Evolutionary conservation across 495 filamentous ascomycete genomes (phyloP).

Genomic region (Copromyces sp.): DNA sequence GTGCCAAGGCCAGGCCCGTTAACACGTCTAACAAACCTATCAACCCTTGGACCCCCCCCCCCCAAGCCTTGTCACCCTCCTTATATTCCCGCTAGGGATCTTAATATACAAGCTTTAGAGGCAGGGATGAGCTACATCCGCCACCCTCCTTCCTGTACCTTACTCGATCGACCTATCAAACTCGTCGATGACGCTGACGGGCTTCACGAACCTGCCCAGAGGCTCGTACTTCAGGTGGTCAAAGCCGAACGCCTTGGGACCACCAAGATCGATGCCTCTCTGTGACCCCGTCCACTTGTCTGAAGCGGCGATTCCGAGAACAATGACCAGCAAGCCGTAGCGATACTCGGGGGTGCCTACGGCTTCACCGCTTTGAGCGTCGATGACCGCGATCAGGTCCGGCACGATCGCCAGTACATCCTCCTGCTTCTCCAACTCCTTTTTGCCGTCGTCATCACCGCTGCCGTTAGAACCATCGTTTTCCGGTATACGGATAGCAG

Average conservation of each 20-base stretch:
- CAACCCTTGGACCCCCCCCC: too few species aligned
- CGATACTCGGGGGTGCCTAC: conserved; percentile 53
- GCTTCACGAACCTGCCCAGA: conserved; percentile 38
- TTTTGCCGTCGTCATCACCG: not conserved
- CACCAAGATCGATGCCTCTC: conserved; percentile 41
- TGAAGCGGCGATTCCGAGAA: conserved; percentile 47
- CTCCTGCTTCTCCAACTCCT: conserved; percentile 24
- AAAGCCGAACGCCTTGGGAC: conserved; percentile 42
- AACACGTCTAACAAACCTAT: too few species aligned
- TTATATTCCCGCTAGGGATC: too few species aligned
- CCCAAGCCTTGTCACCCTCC: too few species aligned
- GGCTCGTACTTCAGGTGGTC: conserved; percentile 39
- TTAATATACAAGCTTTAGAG: not conserved
- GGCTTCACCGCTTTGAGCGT: conserved; percentile 48
- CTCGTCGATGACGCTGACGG: conserved; percentile 44
- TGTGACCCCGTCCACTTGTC: conserved; percentile 44
- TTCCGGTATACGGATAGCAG: conserved; percentile 31
- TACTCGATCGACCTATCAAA: conserved; percentile 15
- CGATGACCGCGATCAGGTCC: conserved; percentile 51
- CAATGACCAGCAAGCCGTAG: conserved; percentile 47
- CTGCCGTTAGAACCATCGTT: not conserved
- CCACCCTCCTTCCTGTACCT: not conserved
- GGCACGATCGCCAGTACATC: conserved; percentile 48
- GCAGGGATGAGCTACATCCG: not conserved
- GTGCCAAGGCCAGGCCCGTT: too few species aligned